Percentiles rank a stretch among this genome's conserved stretches.
Conservation (phyloP, 2,329 filamentous ascomycete species). For the Monilinia polystroma region DNA sequence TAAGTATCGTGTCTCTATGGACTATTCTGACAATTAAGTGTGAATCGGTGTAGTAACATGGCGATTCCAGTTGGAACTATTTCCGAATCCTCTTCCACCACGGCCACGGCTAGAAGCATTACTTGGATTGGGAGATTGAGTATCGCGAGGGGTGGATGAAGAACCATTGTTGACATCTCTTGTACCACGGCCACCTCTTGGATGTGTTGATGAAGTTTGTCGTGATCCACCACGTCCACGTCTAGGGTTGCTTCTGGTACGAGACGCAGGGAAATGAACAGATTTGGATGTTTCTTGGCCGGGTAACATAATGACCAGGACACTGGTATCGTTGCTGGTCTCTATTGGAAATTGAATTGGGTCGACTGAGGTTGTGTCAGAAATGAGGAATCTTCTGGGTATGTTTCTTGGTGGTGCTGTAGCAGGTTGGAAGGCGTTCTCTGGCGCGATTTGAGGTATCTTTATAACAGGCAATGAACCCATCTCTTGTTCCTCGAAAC, state of each 20-base stretch:
- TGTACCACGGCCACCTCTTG: slow-evolving; percentile 35
- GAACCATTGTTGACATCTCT: slow-evolving; percentile 35
- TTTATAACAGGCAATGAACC: slow-evolving; percentile 71
- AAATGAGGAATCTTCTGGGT: slow-evolving; percentile 51
- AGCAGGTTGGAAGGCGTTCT: slow-evolving; percentile 62
- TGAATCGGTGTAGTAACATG: slow-evolving; percentile 37
- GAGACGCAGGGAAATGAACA: slow-evolving; percentile 41
- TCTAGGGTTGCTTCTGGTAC: slow-evolving; percentile 40
- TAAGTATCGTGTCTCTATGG: slow-evolving; percentile 1
- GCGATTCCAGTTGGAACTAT: slow-evolving; percentile 32
- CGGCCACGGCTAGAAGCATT: slow-evolving; percentile 32
- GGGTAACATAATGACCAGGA: slow-evolving; percentile 48
- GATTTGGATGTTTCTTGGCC: slow-evolving; percentile 46
- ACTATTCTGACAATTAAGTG: slow-evolving; percentile 31
- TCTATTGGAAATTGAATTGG: slow-evolving; percentile 44
- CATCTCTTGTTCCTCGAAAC: slow-evolving; percentile 79
- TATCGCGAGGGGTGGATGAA: slow-evolving; percentile 33
- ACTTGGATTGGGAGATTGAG: slow-evolving; percentile 30
- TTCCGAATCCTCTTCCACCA: slow-evolving; percentile 34
- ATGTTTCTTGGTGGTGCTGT: slow-evolving; percentile 54
- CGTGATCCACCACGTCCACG: slow-evolving; percentile 35
- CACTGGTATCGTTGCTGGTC: slow-evolving; percentile 43
- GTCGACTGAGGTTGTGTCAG: slow-evolving; percentile 48
- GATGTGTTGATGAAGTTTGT: slow-evolving; percentile 34
- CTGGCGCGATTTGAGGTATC: slow-evolving; percentile 62